These are phyloP conservation scores for Botrytis galanthina DNA, from an alignment of 2,329 filamentous ascomycete genomes.

Conservation along the genomic window DNA sequence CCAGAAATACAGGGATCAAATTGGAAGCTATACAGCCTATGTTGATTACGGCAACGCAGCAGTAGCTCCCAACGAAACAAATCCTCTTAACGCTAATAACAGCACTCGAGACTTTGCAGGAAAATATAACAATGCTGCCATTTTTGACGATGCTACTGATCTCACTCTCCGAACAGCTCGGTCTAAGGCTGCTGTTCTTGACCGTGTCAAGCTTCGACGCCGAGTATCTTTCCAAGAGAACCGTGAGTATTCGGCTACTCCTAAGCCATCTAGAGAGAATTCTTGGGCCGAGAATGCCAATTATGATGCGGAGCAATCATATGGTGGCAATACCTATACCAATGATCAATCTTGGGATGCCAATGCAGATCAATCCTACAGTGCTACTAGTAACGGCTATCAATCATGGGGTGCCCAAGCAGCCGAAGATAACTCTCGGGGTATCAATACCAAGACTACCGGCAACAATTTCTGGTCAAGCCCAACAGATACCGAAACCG, in stretches of 20 bases:
- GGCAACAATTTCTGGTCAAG: background rate
- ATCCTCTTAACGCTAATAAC: background rate
- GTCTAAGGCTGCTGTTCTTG: background rate
- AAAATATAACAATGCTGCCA: background rate
- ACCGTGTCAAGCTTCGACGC: background rate
- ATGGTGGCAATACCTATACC: background rate
- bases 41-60: background rate
- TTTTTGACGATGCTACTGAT: constrained; percentile 1
- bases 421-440: background rate
- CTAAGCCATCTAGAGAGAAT: background rate
- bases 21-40: background rate
- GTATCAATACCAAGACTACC: background rate
- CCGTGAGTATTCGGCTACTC: background rate
- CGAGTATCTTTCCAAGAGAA: background rate
- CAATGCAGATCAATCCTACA: background rate
- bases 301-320: background rate
- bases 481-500: background rate
- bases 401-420: background rate
- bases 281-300: background rate
- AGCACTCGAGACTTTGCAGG: background rate
- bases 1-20: background rate
- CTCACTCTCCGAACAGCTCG: constrained; percentile 10
- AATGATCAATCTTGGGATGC: constrained; percentile 3
- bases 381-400: background rate
- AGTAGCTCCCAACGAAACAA: background rate